Base-by-base conservation (phyloP, 2,329 filamentous ascomycete genomes). In the Aspergillus sp. region DNA sequence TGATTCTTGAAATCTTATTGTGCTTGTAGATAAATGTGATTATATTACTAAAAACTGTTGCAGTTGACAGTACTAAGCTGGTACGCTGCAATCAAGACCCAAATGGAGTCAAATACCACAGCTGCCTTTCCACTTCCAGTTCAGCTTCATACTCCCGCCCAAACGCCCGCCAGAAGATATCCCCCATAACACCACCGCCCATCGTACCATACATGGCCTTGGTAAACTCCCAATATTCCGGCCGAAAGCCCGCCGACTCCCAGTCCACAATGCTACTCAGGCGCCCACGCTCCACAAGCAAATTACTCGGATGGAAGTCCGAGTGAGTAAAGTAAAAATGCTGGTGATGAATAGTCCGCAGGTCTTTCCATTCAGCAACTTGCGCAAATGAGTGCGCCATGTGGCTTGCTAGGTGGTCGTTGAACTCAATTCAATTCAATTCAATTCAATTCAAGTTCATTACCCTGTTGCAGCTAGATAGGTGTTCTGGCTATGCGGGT, bases 331-430 rank as follows among this genome's bases (percentile, higher is more conserved):
- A 52, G 11, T 23, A 37, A 50, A 61, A 56, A 31, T 61, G 4
- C 14, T 12, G 2, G 23, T 55, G 52, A 2, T 44, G 14, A 14
- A 24, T 39, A 4, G 15, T 4, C 0, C 24, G 6, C 2, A 52
- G 3, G 8, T n/a, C 14, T 12, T 23, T 35, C 1, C 8, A 6
- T 17, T 44, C 14, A 7, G 21, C 33, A 14, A 52, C 9, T 6
- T 40, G 1, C 7, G 47, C 4, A 12, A 27, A 39, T 2, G 33
- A 19, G 3, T 19, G 17, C 14, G 4, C 19, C 82, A 78, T 4
- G 73, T 70, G 1, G 74, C 70, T 3, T 77, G 71, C 3, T 75
- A 64, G 65, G n/a, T 44, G 24, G 6, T 52, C 9, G n/a, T 52
- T 21, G 19, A n/a, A n/a, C n/a, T n/a, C n/a, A n/a, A n/a, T n/a